Conservation (phyloP, 2,329 filamentous ascomycete genomes). For the Rhinocladiella mackenziei region DNA sequence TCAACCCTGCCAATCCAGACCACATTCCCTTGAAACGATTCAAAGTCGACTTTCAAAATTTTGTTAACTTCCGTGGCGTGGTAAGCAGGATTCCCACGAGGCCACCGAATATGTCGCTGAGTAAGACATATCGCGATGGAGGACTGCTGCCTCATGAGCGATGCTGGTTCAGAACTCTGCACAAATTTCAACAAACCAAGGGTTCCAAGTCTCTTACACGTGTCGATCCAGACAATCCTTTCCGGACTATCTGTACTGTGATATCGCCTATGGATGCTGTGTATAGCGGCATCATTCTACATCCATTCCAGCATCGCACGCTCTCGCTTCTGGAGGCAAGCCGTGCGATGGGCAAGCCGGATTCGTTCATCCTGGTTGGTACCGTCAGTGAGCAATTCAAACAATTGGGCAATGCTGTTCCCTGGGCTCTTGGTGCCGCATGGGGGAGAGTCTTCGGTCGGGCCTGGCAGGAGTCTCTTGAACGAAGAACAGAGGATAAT, state of each 20-base stretch:
- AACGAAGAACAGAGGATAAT: background rate
- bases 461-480: slow-evolving; percentile 63
- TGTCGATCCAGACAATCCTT: slow-evolving; percentile 46
- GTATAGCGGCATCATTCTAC: slow-evolving; percentile 49
- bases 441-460: slow-evolving; percentile 59
- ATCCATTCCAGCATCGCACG: slow-evolving; percentile 62
- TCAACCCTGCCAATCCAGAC: slow-evolving; percentile 64
- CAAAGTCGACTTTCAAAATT: slow-evolving; percentile 34
- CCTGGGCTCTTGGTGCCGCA: slow-evolving; percentile 62
- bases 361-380: slow-evolving; percentile 67
- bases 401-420: slow-evolving; percentile 73
- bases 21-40: slow-evolving; percentile 52
- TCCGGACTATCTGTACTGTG: slow-evolving; percentile 61
- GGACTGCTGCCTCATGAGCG: slow-evolving; percentile 21
- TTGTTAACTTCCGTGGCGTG: slow-evolving; percentile 40
- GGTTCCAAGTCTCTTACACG: slow-evolving; percentile 28
- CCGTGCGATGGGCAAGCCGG: slow-evolving; percentile 65
- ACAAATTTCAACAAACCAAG: slow-evolving; percentile 23
- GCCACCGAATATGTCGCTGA: slow-evolving; percentile 34
- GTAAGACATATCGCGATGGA: slow-evolving; percentile 17
- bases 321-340: slow-evolving; percentile 64
- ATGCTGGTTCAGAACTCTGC: slow-evolving; percentile 35
- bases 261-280: slow-evolving; percentile 51
- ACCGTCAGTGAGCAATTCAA: slow-evolving; percentile 53
- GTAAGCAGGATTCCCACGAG: slow-evolving; percentile 57